Evolutionary conservation across 2,329 filamentous ascomycete genomes (phyloP).

Genomic region (Talaromyces pinophilus): DNA sequence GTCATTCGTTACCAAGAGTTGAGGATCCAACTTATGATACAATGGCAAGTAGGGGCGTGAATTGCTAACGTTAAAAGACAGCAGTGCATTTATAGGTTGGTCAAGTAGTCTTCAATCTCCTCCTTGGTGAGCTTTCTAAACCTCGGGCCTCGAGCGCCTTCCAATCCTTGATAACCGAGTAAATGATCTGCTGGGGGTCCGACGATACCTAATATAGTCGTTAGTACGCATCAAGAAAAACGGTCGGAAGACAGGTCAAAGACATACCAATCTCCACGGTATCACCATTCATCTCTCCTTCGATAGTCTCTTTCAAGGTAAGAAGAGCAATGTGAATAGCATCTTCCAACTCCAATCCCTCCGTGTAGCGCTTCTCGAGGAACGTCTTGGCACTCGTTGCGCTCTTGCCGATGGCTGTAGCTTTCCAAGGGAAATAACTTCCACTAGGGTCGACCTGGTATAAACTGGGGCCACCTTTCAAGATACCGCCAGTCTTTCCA

Average conservation of each 20-base stretch:
- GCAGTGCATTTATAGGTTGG: conserved; percentile 73
- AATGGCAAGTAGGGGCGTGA: conserved; percentile 27
- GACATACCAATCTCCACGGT: conserved; percentile 91
- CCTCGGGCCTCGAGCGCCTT: conserved; percentile 45
- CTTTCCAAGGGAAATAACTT: conserved; percentile 99
- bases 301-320: conserved; percentile 98
- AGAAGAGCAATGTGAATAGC: conserved; percentile 97
- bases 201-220: conserved; percentile 71
- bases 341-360: conserved; percentile 94
- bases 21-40: conserved; percentile 33
- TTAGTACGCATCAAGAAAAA: neutral
- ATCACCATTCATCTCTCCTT: conserved; percentile 98
- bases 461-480: conserved; percentile 94
- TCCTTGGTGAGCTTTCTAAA: conserved; percentile 78
- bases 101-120: conserved; percentile 99
- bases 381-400: conserved; percentile 98
- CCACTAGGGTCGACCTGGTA: conserved; percentile 99
- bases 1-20: conserved; percentile 14
- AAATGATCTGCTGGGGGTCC: conserved; percentile 91
- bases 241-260: neutral
- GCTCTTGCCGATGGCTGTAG: conserved; percentile 97
- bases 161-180: conserved; percentile 69
- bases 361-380: conserved; percentile 97
- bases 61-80: conserved; percentile 24
- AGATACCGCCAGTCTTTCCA: conserved; percentile 89